Evolutionary conservation across 1,284 basidiomycete genomes (phyloP).

Genomic region (Coniferiporia sulphurascens): DNA sequence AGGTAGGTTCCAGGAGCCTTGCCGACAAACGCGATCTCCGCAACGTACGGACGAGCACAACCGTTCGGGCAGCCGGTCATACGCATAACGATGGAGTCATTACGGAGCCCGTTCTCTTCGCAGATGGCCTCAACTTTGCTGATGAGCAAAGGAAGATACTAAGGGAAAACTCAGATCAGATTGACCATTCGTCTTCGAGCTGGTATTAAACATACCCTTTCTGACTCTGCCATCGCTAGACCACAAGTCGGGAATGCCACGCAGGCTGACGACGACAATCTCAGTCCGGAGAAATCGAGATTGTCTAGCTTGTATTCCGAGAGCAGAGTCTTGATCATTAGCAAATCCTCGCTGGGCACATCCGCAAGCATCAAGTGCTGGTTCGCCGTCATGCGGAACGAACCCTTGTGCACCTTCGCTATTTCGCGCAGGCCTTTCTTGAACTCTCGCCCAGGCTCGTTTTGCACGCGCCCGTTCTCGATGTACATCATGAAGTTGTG

Average conservation of each 20-base stretch:
- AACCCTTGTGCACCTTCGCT: constrained; percentile 90
- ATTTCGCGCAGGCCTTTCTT: constrained; percentile 92
- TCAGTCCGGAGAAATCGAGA: constrained; percentile 73
- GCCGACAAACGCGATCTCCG: constrained; percentile 94
- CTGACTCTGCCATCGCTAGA: constrained; percentile 90
- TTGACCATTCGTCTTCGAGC: background rate
- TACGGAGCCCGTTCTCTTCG: constrained; percentile 87
- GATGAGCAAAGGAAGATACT: constrained; percentile 92
- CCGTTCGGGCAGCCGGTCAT: constrained; percentile 98
- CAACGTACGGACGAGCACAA: constrained; percentile 92
- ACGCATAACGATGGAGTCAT: constrained; percentile 95
- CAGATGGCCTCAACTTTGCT: constrained; percentile 96
- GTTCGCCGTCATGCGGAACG: constrained; percentile 91
- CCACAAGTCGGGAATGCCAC: constrained; percentile 98
- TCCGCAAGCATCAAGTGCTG: constrained; percentile 93
- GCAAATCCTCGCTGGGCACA: constrained; percentile 68
- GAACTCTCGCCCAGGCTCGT: constrained; percentile 87
- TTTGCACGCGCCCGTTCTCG: constrained; percentile 96
- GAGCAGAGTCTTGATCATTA: constrained; percentile 76
- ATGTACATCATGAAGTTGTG: constrained; percentile 95
- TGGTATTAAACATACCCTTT: constrained; percentile 49
- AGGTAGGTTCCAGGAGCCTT: constrained; percentile 93
- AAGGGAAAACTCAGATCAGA: constrained; percentile 16
- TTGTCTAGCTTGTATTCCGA: constrained; percentile 91
- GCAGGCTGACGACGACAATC: constrained; percentile 88